These are phyloP conservation scores for Blastobotrys terrestris DNA, from an alignment of 805 yeast species.

Conservation along the genomic window DNA sequence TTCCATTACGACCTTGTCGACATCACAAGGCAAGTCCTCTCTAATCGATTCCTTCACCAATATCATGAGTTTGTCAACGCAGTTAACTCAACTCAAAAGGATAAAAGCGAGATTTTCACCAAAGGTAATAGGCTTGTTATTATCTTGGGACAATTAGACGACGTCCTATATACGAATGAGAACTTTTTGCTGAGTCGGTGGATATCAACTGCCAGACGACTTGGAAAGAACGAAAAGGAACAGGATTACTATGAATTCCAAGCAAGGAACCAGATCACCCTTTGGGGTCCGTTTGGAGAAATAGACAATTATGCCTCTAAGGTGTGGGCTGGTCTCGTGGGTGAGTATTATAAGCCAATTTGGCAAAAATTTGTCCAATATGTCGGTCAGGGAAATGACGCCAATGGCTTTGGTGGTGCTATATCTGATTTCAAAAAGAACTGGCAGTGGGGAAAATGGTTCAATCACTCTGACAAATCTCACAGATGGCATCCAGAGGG, in stretches of 20 bases:
- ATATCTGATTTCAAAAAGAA: not conserved
- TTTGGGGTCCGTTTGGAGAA: slow-evolving; percentile 13
- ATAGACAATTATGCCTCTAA: slow-evolving; percentile 13
- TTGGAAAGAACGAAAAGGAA: slow-evolving; percentile 1
- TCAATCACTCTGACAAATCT: not conserved
- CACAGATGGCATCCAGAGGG: not conserved
- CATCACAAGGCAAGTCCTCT: slow-evolving; percentile 13
- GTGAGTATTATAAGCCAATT: slow-evolving; percentile 9
- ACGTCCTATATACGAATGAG: slow-evolving; percentile 11
- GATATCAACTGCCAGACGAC: slow-evolving; percentile 8
- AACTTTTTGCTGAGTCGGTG: slow-evolving; percentile 11
- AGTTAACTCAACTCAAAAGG: not conserved
- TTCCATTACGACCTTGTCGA: slow-evolving; percentile 15
- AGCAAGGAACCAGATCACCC: slow-evolving; percentile 16
- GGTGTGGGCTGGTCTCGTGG: slow-evolving; percentile 15
- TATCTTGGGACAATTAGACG: slow-evolving; percentile 9
- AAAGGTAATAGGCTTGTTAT: slow-evolving; percentile 1
- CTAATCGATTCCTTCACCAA: slow-evolving; percentile 11
- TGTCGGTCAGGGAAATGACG: not conserved
- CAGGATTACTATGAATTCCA: slow-evolving; percentile 12
- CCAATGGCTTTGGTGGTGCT: not conserved
- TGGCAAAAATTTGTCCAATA: slow-evolving; percentile 10
- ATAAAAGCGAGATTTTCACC: not conserved
- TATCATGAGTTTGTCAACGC: slow-evolving; percentile 5
- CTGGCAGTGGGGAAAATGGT: not conserved